Evolutionary conservation across 257 asterid genomes (phyloP), one percentile per base, ranked within the genome.

Genomic region (Haberlea rhodopensis): DNA sequence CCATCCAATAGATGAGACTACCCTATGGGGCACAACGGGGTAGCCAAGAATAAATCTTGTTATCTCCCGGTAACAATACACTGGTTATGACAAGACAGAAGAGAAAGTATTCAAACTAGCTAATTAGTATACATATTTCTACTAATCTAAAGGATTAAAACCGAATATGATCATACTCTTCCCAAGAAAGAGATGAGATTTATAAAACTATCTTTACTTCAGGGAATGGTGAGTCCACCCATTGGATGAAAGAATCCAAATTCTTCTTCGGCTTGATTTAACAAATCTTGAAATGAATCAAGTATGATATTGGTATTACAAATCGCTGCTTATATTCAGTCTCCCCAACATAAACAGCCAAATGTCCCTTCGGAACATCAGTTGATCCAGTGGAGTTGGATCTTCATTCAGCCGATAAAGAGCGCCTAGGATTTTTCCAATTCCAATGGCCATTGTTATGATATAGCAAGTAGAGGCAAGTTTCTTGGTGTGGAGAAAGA

Each of bases 261-360:
- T 53, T 53, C 58, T 53, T 22, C 29, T 53, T 53, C 58, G 15
- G 27, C 58, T 53, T 22, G 29, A 22, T 26, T 22, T 10, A 22
- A 53, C 16, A 53, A 53, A 53, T 53, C 58, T 53, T 53, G 58
- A 22, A 53, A 53, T 16, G 2, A 53, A 53, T 49, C 68, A 63
- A 15, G 49, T 63, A 63, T 40, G 68, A 63, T 8, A 63, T 19
- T 28, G 51, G 68, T 48, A 63, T 29, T 1, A 63, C 68, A 51
- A 27, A 63, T 21, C 68, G 13, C 13, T 32, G 31, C 54, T 63
- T 48, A 19, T 37, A 46, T 11, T 6, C 37, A 20, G 9, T 32
- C 40, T 32, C 57, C 3, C 60, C 68, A 18, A 63, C 68, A 63
- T 63, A 63, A n/a, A 63, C 59, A 7, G 68, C 68, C 8, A 49